Percentiles rank a stretch among this genome's conserved stretches.
Evolutionary conservation across 2,329 filamentous ascomycete species (phyloP).

Genomic region (Ceratocystis alfenasii): DNA sequence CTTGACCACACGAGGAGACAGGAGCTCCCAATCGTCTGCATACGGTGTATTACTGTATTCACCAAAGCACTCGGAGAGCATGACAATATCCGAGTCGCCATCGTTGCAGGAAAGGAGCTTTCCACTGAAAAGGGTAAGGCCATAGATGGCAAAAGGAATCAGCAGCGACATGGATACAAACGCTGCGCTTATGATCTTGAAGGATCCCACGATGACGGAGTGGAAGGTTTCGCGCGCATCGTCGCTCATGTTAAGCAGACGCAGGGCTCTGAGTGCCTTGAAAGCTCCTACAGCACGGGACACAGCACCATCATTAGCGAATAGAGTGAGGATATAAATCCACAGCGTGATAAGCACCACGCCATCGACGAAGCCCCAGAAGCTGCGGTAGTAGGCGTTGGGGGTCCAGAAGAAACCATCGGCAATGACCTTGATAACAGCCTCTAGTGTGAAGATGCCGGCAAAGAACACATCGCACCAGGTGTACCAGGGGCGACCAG

Average conservation of each 20-base stretch:
- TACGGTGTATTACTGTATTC: constrained; percentile 70
- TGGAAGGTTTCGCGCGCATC: constrained; percentile 94
- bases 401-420: constrained; percentile 95
- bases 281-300: constrained; percentile 90
- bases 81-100: constrained; percentile 38
- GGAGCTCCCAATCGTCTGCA: constrained; percentile 60
- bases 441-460: constrained; percentile 72
- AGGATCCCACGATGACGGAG: constrained; percentile 84
- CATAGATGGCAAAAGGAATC: constrained; percentile 94
- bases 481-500: constrained; percentile 59
- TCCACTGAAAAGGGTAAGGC: constrained; percentile 82
- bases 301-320: constrained; percentile 70
- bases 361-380: constrained; percentile 92
- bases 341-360: constrained; percentile 85
- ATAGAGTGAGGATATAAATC: constrained; percentile 80
- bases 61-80: constrained; percentile 64
- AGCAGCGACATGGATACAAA: constrained; percentile 90
- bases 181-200: constrained; percentile 86
- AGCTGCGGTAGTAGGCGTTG: constrained; percentile 91
- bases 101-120: constrained; percentile 66
- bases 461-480: constrained; percentile 90
- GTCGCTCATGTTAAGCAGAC: constrained; percentile 89
- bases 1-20: constrained; percentile 66
- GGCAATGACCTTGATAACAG: constrained; percentile 81
- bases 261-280: constrained; percentile 84